Conservation (phyloP, 441 rosid genomes). For the Monsonia emarginata region DNA sequence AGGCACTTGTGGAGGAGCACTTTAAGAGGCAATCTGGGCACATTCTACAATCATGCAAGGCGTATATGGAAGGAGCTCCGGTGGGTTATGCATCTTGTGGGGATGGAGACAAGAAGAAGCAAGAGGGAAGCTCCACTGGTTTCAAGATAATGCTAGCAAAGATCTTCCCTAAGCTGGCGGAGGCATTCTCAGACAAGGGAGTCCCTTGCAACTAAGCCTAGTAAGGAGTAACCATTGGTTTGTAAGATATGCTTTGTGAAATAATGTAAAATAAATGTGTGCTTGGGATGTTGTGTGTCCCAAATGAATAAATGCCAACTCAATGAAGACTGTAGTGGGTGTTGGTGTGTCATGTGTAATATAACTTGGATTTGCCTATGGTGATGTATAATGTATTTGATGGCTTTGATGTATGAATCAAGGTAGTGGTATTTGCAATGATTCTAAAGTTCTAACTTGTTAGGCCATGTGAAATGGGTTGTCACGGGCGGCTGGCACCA, state of each 20-base stretch:
- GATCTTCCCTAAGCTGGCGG: slow-evolving; percentile 62
- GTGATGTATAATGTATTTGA: too few relatives aligned
- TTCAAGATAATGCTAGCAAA: slow-evolving; percentile 87
- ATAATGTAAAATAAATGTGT: background rate
- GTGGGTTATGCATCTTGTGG: slow-evolving; percentile 31
- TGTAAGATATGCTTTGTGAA: background rate
- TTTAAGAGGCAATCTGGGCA: slow-evolving; percentile 28
- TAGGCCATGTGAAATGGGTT: too few relatives aligned
- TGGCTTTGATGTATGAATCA: too few relatives aligned
- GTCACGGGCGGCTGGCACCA: too few relatives aligned
- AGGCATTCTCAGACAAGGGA: slow-evolving; percentile 60
- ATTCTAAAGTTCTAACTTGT: too few relatives aligned
- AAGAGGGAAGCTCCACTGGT: slow-evolving; percentile 55
- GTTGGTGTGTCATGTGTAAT: background rate
- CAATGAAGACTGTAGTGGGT: background rate
- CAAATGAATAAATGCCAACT: background rate
- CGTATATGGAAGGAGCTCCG: slow-evolving; percentile 59
- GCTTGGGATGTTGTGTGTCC: too few relatives aligned
- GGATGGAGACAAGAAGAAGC: slow-evolving; percentile 16
- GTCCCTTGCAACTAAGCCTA: slow-evolving; percentile 49
- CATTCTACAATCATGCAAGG: slow-evolving; percentile 55
- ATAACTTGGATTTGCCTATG: too few relatives aligned
- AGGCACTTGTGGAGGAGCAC: slow-evolving; percentile 69
- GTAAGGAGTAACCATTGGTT: too few relatives aligned
- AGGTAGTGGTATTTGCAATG: too few relatives aligned